Percentiles rank a stretch among this genome's conserved stretches.
Evolutionary conservation across 176 grass and related monocot genomes (phyloP).

Genomic region (Oryza meridionalis): DNA sequence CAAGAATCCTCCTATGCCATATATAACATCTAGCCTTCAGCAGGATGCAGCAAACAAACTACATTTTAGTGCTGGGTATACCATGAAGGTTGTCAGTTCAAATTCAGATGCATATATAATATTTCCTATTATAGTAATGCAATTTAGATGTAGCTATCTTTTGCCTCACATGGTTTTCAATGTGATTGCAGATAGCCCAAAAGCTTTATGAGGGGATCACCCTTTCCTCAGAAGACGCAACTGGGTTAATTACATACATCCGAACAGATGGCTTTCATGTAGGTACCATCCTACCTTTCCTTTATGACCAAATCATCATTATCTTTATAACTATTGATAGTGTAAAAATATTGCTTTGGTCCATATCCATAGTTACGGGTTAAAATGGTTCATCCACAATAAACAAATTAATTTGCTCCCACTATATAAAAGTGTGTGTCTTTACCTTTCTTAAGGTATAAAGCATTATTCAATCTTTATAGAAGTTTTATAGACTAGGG

Average conservation of each 20-base stretch:
- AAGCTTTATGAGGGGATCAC: conserved; percentile 90
- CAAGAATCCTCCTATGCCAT: conserved; percentile 83
- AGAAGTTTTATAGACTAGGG: too few species aligned
- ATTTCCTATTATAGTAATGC: conserved; percentile 11
- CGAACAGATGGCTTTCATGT: conserved; percentile 98
- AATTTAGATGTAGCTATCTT: conserved; percentile 28
- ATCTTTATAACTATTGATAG: conserved; percentile 6
- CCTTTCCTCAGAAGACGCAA: conserved; percentile 80
- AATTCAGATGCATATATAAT: conserved; percentile 17
- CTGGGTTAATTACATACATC: conserved; percentile 94
- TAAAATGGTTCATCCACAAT: conserved; percentile 15
- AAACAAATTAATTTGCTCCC: conserved; percentile 8
- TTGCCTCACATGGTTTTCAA: conserved; percentile 18
- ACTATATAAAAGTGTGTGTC: conserved; percentile 13
- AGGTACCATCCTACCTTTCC: conserved; percentile 38
- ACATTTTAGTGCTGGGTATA: conserved; percentile 69
- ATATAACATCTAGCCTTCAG: conserved; percentile 97
- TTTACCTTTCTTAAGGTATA: conserved; percentile 14
- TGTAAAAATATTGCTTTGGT: not conserved
- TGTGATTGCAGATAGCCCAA: conserved; percentile 81
- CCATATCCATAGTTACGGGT: not conserved
- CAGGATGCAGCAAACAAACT: conserved; percentile 88
- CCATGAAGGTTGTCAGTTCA: conserved; percentile 78
- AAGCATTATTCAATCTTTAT: too few species aligned
- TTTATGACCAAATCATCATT: conserved; percentile 33